Evolutionary conservation across 805 yeast genomes (phyloP), one percentile per base, ranked within the genome.

Genomic region (Kazachstania kunashirensis): DNA sequence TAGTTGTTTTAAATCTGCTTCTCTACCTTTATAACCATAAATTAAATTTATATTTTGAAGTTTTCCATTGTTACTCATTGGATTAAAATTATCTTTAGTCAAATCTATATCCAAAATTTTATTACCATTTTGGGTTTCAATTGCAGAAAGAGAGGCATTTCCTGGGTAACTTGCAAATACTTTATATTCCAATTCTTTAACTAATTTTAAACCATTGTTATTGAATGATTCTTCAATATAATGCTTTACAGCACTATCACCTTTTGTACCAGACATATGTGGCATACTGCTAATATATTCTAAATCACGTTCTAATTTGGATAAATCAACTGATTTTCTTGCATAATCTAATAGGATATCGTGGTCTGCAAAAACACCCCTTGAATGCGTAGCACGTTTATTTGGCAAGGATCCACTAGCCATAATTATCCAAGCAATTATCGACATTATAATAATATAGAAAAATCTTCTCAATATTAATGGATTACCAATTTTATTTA

Each of bases 241-340:
- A 40, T 70, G 66, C 2, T 85, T 78, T 25, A 86, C 60, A 0
- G 89, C 71, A 41, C 75, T 58, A 55, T 85, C 96, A 14, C 95
- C 97, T 12, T 75, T 72, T 2, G 96, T 79, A 3, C 97, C 97
- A 0, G 96, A 76, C 45, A 80, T 59, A 54, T 86, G 96, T 3
- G 95, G 85, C 76, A 85, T 75, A 6, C 82, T 71, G 19, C 88
- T 76, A 17, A 85, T 53, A 48, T 83, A 84, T 46, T 82, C 81
- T 39, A 81, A 50, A 43, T 78, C 75, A 31, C 73, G 77, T 48
- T 77, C 77, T 57, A 89, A 65, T 16, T 73, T 57, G 17, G 71
- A 68, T 6, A 66, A 56, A 49, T 76, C 81, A 21, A 84, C 63
- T 30, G 70, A 66, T n/a, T 60, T 56, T 23, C 63, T 62, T 6